Conservation (phyloP, 2,329 filamentous ascomycete genomes). For the Sporothrix curviconia region DNA sequence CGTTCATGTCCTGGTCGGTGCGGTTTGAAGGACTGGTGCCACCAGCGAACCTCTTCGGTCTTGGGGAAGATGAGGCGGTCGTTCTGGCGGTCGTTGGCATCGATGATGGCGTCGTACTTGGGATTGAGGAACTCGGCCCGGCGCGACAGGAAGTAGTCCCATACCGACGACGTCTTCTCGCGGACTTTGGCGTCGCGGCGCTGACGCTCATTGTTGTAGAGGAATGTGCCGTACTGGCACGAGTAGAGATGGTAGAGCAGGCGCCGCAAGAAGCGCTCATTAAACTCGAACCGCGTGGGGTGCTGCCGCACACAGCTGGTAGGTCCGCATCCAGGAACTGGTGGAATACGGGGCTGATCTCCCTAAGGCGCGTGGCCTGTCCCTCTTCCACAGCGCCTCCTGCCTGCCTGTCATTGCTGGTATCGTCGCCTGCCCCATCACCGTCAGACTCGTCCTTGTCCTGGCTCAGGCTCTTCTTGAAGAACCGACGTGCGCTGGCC, state of each 20-base stretch:
- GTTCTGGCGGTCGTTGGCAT: constrained; percentile 71
- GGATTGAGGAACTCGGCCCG: constrained; percentile 76
- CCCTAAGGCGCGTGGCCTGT: constrained; percentile 73
- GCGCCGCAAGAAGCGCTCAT: constrained; percentile 83
- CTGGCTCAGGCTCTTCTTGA: constrained; percentile 68
- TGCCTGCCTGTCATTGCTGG: too few relatives aligned
- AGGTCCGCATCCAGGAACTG: constrained; percentile 93
- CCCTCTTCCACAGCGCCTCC: constrained; percentile 36
- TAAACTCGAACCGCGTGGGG: constrained; percentile 89
- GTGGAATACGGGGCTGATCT: constrained; percentile 93
- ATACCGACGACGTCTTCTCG: constrained; percentile 77
- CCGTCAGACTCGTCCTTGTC: constrained; percentile 52
- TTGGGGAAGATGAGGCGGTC: constrained; percentile 80
- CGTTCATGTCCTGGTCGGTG: constrained; percentile 89
- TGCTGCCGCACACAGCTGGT: constrained; percentile 82
- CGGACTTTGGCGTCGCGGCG: constrained; percentile 62
- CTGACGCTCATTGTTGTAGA: constrained; percentile 92
- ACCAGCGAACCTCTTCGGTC: constrained; percentile 79
- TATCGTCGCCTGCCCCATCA: constrained; percentile 45
- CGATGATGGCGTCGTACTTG: constrained; percentile 65
- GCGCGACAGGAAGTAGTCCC: constrained; percentile 88
- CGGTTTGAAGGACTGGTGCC: constrained; percentile 83
- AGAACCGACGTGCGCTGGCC: constrained; percentile 79
- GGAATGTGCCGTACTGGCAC: constrained; percentile 93
- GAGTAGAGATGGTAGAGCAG: constrained; percentile 91